phyloP scores from a whole-genome alignment of 257 asterid species.

The Paulownia fortunei region DNA sequence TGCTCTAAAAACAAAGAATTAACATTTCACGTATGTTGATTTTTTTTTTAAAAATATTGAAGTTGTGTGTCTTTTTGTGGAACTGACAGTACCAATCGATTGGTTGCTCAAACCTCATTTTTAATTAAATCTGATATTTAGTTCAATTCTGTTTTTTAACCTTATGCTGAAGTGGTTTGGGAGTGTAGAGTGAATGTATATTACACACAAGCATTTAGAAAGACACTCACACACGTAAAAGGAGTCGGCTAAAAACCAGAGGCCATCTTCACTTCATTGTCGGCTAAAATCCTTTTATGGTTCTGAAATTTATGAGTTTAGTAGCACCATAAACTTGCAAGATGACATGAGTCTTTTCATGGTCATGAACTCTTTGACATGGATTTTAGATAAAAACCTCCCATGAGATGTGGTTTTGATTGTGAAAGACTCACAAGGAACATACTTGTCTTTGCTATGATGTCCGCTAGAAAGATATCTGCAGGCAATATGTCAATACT shows the following conservation, averaged over 20 bases:
- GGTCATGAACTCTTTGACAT: background rate
- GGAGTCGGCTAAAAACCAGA: too few species aligned
- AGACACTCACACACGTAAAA: background rate
- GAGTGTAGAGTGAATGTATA: background rate
- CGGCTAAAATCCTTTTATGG: background rate
- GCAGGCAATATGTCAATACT: background rate
- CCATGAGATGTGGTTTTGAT: background rate
- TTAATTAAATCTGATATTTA: background rate
- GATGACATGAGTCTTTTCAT: background rate
- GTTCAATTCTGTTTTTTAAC: background rate
- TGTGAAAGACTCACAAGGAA: background rate
- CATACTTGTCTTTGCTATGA: slow-evolving; percentile 8
- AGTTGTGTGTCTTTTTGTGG: background rate
- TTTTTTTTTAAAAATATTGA: background rate
- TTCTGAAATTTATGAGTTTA: background rate
- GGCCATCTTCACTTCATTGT: background rate
- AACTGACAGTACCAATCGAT: background rate
- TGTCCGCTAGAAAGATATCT: background rate
- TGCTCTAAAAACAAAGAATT: background rate
- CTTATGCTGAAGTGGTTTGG: background rate
- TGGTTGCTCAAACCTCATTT: background rate
- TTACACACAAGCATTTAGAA: background rate
- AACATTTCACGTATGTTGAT: background rate
- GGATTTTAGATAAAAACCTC: background rate
- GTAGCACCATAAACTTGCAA: background rate